Evolutionary conservation across 257 asterid species (phyloP), one percentile per base, ranked within the genome.

Genomic region (Solanum megistacrolobum): DNA sequence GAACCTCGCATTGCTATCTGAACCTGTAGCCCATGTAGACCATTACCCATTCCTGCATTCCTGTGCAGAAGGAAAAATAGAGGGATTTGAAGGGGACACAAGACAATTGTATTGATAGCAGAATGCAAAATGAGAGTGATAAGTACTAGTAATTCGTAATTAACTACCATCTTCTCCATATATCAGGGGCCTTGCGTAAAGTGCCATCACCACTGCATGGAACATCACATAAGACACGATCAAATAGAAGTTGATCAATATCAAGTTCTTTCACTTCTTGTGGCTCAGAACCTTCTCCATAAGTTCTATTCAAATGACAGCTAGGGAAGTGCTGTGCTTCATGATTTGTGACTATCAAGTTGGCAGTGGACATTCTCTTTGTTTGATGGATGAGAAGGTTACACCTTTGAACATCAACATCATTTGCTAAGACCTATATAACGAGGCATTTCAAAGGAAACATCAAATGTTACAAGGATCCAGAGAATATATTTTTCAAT

Each of bases 171-270:
- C 95, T 97, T 93, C 96, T 94, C 99, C 99, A 97, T 84, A 97
- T 96, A 90, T 97, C 99, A 71, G 99, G 99, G 88, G 99, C 99
- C 93, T 97, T 97, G 18, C 99, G 98, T 83, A 97, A 91, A 89
- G 99, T 97, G 68, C 99, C 99, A 91, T 97, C 99, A 84, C 99
- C 99, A 89, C 99, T 97, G 90, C 99, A 97, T 85, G 99, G 99
- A 89, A 97, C 99, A 88, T 97, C 99, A 91, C 99, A 97, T 89
- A 97, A 92, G 90, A 97, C 99, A 86, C 99, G 99, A 84, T 97
- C 99, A 91, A 96, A 97, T 73, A 93, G 94, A 92, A 97, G 98
- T 92, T 97, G 98, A 84, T 83, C 92, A 81, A 94, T 81, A 78
- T 88, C 88, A 68, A 89, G 94, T 88, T 89, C 94, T 84, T 89